Evolutionary conservation across 2,329 filamentous ascomycete genomes (phyloP), one percentile per base, ranked within the genome.

Genomic region (Eutypella sp.): DNA sequence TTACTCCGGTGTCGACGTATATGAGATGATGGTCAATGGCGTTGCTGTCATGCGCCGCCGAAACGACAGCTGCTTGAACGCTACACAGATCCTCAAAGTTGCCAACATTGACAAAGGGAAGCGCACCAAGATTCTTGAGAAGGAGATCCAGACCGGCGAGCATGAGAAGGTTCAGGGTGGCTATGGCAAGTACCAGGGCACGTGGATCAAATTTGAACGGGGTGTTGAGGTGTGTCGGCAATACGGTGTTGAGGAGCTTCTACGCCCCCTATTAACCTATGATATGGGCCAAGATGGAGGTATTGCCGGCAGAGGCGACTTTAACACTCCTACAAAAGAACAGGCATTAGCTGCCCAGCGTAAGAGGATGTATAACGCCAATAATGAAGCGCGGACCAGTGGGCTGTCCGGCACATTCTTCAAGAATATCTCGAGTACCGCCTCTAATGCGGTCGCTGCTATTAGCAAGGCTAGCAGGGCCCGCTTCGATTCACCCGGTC

Each of bases 401-500:
- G 82, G 79, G 59, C 57, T 82, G 16, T 83, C 87, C 40, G 91
- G 90, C 16, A 96, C 93, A 1, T 96, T 96, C 64, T 97, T 99
- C 73, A 91, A 91, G 62, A 96, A 95, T 61, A 97, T 99, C 53
- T 97, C 92, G 4, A 87, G 83, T 52, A 95, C 90, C 2, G 91
- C 93, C 1, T 93, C 89, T 4, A 92, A 90, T 58, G 93, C 93
- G 23, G 88, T 99, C 46, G 91, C 90, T 50, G 92, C 93, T 47
- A 95, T 99, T 67, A 96, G 89, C 78, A 96, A 97, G 71, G 92
- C 93, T 15, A 96, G 89, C 78, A 96, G 96, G 71, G 92, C 93
- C 15, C 81, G 92, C 11, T 86, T 96, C 57, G 91, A 96, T 63
- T 96, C 91, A 2, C 90, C 91, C 2, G 85, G 79, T 7, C 86